A percentile compares a stretch with the other conserved stretches of the same genome.
Conservation (phyloP, 805 yeast species). For the Komagataella pseudopastoris region DNA sequence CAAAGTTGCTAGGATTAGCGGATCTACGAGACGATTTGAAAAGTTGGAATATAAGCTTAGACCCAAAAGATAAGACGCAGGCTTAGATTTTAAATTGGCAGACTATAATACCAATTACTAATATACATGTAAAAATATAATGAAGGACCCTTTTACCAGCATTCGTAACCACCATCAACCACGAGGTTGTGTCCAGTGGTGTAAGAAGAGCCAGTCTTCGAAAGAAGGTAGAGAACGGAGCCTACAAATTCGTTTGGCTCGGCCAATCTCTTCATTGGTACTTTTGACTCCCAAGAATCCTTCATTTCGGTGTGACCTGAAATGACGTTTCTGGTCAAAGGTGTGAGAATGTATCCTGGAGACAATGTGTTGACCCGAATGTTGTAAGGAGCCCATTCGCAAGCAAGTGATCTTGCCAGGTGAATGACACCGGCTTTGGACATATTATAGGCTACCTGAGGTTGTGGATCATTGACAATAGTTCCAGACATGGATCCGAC, state of each 20-base stretch:
- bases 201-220: slow-evolving; percentile 58
- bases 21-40: not conserved
- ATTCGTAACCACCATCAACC: slow-evolving; percentile 80
- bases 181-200: slow-evolving; percentile 77
- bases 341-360: slow-evolving; percentile 74
- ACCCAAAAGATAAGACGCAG: not conserved
- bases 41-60: not conserved
- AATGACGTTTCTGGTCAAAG: slow-evolving; percentile 61
- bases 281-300: slow-evolving; percentile 56
- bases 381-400: slow-evolving; percentile 70
- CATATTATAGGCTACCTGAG: slow-evolving; percentile 72
- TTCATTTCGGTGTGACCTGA: slow-evolving; percentile 45
- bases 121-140: not conserved
- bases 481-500: slow-evolving; percentile 75
- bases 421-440: slow-evolving; percentile 82
- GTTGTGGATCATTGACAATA: slow-evolving; percentile 69
- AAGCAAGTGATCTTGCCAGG: slow-evolving; percentile 60
- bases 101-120: not conserved
- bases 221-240: slow-evolving; percentile 57
- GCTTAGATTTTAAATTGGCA: not conserved
- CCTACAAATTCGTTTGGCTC: slow-evolving; percentile 78
- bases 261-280: slow-evolving; percentile 76
- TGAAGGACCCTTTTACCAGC: slow-evolving; percentile 37
- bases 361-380: slow-evolving; percentile 68
- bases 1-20: not conserved